phyloP scores from a whole-genome alignment of 2,329 filamentous ascomycete species.

The Aureobasidium sp. region DNA sequence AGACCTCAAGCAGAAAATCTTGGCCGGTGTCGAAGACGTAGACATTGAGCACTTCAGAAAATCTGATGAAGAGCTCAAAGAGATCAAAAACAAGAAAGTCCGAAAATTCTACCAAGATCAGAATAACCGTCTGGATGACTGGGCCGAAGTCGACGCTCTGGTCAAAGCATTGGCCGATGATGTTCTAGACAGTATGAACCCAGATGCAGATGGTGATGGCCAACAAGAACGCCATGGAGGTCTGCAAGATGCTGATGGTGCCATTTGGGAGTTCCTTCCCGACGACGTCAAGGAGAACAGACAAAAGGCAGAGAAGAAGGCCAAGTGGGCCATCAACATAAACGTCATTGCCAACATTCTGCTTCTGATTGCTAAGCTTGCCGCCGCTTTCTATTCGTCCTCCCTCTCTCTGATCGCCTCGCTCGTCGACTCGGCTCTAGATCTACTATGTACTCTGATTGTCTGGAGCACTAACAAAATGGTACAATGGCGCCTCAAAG shows the following conservation, averaged over 20 bases:
- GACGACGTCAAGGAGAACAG: slow-evolving; percentile 45
- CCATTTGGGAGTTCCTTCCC: slow-evolving; percentile 47
- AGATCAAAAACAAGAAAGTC: slow-evolving; percentile 45
- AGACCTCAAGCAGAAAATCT: slow-evolving; percentile 41
- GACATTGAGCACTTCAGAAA: slow-evolving; percentile 43
- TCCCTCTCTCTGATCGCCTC: slow-evolving; percentile 55
- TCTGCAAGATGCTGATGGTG: slow-evolving; percentile 40
- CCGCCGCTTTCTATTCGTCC: slow-evolving; percentile 46
- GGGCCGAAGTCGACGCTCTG: slow-evolving; percentile 51
- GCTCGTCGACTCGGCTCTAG: slow-evolving; percentile 52
- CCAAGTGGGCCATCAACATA: slow-evolving; percentile 51
- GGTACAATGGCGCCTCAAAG: slow-evolving; percentile 47
- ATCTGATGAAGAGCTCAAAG: slow-evolving; percentile 41
- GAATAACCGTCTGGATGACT: slow-evolving; percentile 47
- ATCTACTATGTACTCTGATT: slow-evolving; percentile 52
- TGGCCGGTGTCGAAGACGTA: slow-evolving; percentile 38
- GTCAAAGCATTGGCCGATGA: slow-evolving; percentile 50
- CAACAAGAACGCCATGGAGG: slow-evolving; percentile 45
- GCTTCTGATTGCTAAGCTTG: slow-evolving; percentile 46
- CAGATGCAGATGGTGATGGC: slow-evolving; percentile 50
- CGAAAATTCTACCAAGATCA: slow-evolving; percentile 46
- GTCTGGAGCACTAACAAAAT: slow-evolving; percentile 53
- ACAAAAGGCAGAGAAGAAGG: slow-evolving; percentile 37
- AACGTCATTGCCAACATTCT: slow-evolving; percentile 54
- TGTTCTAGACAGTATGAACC: slow-evolving; percentile 52